phyloP scores from a whole-genome alignment of 768 basidiomycete species.

The Suillus plorans region DNA sequence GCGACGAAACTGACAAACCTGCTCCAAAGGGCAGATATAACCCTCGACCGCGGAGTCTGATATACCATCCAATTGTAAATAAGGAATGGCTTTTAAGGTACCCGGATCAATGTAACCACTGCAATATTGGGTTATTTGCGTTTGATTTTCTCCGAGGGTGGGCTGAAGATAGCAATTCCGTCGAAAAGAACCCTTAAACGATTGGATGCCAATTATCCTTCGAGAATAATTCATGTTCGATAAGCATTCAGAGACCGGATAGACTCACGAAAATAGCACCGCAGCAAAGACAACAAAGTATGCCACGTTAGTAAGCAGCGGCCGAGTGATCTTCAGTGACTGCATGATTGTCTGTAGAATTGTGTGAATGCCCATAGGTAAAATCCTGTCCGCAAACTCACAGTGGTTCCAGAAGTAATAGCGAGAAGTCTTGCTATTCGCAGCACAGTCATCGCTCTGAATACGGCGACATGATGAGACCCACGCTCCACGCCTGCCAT shows the following conservation, averaged over 20 bases:
- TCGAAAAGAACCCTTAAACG: constrained; percentile 83
- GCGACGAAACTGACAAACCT: constrained; percentile 68
- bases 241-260: neutral
- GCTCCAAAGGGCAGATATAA: constrained; percentile 86
- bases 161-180: constrained; percentile 60
- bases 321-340: constrained; percentile 86
- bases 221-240: neutral
- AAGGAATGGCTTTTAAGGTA: constrained; percentile 38
- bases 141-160: constrained; percentile 50
- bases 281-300: constrained; percentile 92
- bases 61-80: constrained; percentile 39
- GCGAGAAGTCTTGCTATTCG: constrained; percentile 80
- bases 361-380: neutral
- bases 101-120: constrained; percentile 71
- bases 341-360: constrained; percentile 75
- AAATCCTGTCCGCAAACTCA: constrained; percentile 35
- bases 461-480: constrained; percentile 76
- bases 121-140: constrained; percentile 60
- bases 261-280: constrained; percentile 75
- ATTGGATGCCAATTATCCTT: constrained; percentile 89
- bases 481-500: constrained; percentile 67
- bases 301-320: constrained; percentile 82
- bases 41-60: constrained; percentile 59
- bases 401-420: constrained; percentile 89
- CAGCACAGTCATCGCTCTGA: constrained; percentile 85